phyloP scores from a whole-genome alignment of 2,329 filamentous ascomycete genomes.

The Fusarium sp. region DNA sequence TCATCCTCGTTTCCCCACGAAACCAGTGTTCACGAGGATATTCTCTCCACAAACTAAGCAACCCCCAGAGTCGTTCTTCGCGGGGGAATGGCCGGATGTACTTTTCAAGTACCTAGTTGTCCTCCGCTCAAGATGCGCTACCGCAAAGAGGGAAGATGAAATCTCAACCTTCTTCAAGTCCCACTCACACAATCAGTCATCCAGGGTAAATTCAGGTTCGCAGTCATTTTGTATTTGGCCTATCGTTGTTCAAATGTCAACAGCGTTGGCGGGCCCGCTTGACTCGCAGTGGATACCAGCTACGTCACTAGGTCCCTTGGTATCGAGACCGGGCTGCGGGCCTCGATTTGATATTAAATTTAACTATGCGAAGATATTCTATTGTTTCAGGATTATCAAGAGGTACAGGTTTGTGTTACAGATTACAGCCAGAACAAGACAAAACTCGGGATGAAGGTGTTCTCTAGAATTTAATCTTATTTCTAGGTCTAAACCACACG shows the following conservation, averaged over 20 bases:
- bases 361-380: background rate
- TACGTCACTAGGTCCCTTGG: slow-evolving; percentile 40
- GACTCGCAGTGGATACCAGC: slow-evolving; percentile 29
- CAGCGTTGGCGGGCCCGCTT: slow-evolving; percentile 30
- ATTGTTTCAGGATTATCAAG: background rate
- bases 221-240: slow-evolving; percentile 25
- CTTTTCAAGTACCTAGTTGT: slow-evolving; percentile 25
- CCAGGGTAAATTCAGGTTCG: slow-evolving; percentile 29
- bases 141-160: slow-evolving; percentile 29
- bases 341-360: slow-evolving; percentile 1
- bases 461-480: background rate
- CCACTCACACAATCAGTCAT: slow-evolving; percentile 33
- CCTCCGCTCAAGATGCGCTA: slow-evolving; percentile 28
- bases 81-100: slow-evolving; percentile 19
- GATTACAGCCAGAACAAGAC: background rate
- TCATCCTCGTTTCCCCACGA: slow-evolving; percentile 29
- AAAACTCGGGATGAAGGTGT: background rate
- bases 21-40: slow-evolving; percentile 20
- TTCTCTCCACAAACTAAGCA: slow-evolving; percentile 28
- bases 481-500: background rate
- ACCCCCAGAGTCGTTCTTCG: slow-evolving; percentile 10
- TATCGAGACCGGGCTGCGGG: slow-evolving; percentile 2
- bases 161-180: slow-evolving; percentile 25
- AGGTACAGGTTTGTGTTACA: background rate
- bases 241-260: slow-evolving; percentile 38